Evolutionary conservation across 208 protist species (phyloP), one percentile per base, ranked within the genome.

Genomic region (Crithidia acanthocephali): DNA sequence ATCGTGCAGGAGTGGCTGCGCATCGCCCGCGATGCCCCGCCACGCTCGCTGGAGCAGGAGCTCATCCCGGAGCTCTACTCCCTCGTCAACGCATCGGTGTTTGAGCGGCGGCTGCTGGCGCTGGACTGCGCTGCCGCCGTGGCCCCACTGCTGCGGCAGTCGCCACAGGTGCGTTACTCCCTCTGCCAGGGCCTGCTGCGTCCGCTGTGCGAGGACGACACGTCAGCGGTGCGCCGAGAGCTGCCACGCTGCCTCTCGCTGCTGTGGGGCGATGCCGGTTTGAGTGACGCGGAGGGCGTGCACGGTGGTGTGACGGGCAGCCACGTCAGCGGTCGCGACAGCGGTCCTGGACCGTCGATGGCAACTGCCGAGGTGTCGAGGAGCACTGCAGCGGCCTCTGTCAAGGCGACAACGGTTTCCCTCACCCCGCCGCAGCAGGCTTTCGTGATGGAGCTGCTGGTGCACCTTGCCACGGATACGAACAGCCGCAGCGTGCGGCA

Each of bases 11-110:
- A 83, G 58, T 94, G 84, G 81, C 72, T 80, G 25, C 72, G 70
- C 30, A 77, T 83, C 8, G 74, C 85, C n/a, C 72, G 76, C 32
- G 59, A 80, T n/a, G 72, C 75, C 15, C 45, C 78, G 35, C 48
- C 37, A 37, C 67, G 75, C 28, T 42, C 77, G 42, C 73, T 91
- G 32, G 76, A 91, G 59, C 72, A 84, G 51, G 89, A 89, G 71
- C 55, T 92, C 18, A 81, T 90, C 30, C 82, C 86, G 13, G 81
- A 92, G 62, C 68, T 92, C 30, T 92, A 87, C 76, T 81, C 68
- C 16, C 73, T 92, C 22, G 84, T 84, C 23, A 92, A 92, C 67
- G 76, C 80, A 5, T 68, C 28, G 35, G 72, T 63, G 22, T 65
- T 74, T 35, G 88, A 90, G 74, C 67, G 82, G 22, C 85, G 81